Conservation (phyloP, 768 basidiomycete species). For the Lentinula sp. region DNA sequence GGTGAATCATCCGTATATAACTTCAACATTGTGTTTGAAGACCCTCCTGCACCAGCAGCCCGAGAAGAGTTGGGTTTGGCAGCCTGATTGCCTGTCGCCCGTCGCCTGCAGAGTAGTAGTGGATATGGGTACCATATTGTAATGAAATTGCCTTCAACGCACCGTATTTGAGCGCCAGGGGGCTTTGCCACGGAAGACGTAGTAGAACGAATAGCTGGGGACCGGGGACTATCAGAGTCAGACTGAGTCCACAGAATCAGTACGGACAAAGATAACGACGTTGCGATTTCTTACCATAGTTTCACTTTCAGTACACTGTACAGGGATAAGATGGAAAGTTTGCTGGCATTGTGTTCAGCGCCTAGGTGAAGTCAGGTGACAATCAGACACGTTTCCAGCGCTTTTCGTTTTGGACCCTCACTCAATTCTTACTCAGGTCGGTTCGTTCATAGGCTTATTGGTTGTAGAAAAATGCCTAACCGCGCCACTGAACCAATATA, state of each 20-base stretch:
- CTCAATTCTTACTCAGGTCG: no score
- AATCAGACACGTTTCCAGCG: neutral
- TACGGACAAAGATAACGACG: neutral
- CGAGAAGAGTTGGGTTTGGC: constrained; percentile 81
- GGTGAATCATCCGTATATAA: constrained; percentile 98
- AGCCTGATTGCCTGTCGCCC: constrained; percentile 60
- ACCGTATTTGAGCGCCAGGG: constrained; percentile 81
- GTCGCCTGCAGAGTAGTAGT: constrained; percentile 42
- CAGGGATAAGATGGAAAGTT: neutral
- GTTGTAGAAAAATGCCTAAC: no score
- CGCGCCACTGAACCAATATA: no score
- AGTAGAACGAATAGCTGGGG: constrained; percentile 33
- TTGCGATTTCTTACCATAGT: constrained; percentile 27
- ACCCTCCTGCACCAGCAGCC: constrained; percentile 93
- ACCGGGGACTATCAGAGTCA: constrained; percentile 67
- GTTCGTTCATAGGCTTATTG: no score
- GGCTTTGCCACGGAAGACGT: constrained; percentile 59
- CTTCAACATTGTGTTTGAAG: constrained; percentile 97
- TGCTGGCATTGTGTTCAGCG: neutral
- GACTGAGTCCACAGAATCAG: constrained; percentile 40
- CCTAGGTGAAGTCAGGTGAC: neutral
- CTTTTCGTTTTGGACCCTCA: no score
- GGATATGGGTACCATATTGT: neutral
- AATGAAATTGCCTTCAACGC: constrained; percentile 16
- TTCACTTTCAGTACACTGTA: neutral